Evolutionary conservation across 129 eudicot genomes (phyloP).

Genomic region (Centrapalus pauciflorus): DNA sequence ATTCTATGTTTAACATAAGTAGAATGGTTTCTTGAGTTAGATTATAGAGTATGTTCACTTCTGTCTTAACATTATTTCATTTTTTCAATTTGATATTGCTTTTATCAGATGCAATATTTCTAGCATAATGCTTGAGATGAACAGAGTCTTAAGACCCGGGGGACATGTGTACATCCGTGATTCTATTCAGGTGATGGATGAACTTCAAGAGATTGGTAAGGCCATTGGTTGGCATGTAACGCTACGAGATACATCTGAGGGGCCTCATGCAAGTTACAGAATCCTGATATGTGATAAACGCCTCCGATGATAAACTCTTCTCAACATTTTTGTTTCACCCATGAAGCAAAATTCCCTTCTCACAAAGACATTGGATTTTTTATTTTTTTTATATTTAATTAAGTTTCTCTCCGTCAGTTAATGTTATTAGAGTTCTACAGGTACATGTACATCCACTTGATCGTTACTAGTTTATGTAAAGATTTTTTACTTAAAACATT

Average conservation of each 20-base stretch:
- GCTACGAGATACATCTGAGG: conserved; percentile 75
- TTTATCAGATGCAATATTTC: conserved; percentile 70
- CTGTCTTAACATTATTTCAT: neutral
- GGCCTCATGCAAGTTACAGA: conserved; percentile 91
- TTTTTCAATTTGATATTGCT: conserved; percentile 8
- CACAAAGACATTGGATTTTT: neutral
- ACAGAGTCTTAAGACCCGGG: conserved; percentile 88
- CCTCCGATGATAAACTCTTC: conserved; percentile 15
- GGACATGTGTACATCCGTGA: conserved; percentile 91
- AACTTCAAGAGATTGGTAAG: conserved; percentile 72
- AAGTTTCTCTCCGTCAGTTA: conserved; percentile 3
- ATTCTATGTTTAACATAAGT: neutral
- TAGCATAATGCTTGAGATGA: conserved; percentile 94
- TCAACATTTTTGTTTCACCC: neutral
- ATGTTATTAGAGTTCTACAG: neutral
- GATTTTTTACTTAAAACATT: neutral
- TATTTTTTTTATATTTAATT: no score
- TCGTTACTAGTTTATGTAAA: neutral
- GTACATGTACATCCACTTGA: neutral
- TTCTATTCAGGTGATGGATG: conserved; percentile 57
- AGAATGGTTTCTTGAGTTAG: neutral
- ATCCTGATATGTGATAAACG: conserved; percentile 63
- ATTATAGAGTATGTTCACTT: neutral
- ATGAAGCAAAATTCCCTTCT: neutral
- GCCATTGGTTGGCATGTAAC: conserved; percentile 83